Evolutionary conservation across 2,329 filamentous ascomycete species (phyloP).

Genomic region (Colletotrichum godetiae): DNA sequence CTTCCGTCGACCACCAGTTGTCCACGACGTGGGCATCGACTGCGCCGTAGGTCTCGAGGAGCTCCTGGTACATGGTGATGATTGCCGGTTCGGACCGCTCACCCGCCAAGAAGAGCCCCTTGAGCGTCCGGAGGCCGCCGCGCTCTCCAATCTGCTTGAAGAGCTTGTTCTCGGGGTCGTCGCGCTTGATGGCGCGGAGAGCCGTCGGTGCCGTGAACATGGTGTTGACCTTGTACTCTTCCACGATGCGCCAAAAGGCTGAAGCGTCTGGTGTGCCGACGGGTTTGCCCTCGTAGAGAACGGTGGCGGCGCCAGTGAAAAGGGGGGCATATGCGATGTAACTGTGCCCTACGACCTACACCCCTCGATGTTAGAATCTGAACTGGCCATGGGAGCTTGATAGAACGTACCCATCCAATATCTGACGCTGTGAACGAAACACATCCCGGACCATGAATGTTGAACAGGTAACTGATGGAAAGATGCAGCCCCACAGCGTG

Average conservation of each 20-base stretch:
- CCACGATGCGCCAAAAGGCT: constrained; percentile 87
- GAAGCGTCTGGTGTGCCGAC: constrained; percentile 89
- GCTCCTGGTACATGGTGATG: constrained; percentile 80
- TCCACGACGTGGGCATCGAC: constrained; percentile 68
- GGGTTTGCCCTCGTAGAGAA: constrained; percentile 95
- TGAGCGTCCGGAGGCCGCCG: constrained; percentile 78
- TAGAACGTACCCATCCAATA: constrained; percentile 79
- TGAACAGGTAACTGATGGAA: constrained; percentile 85
- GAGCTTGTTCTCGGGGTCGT: constrained; percentile 79
- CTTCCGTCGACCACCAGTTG: constrained; percentile 72
- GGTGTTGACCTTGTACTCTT: constrained; percentile 86
- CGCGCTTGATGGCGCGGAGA: constrained; percentile 85
- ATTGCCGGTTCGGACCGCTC: constrained; percentile 91
- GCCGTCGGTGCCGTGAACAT: constrained; percentile 91
- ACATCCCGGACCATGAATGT: constrained; percentile 84
- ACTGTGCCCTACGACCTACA: constrained; percentile 67
- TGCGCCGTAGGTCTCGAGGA: constrained; percentile 75
- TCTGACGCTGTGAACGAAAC: constrained; percentile 81
- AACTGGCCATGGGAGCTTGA: too few relatives aligned
- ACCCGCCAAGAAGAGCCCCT: constrained; percentile 85
- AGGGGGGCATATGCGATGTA: constrained; percentile 93
- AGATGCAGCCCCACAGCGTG: constrained; percentile 88
- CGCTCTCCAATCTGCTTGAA: constrained; percentile 72
- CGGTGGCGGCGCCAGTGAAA: constrained; percentile 84
- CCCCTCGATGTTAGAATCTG: neutral